Conservation (phyloP, 2,329 filamentous ascomycete genomes). For the Magnaporthiopsis incrustans region DNA sequence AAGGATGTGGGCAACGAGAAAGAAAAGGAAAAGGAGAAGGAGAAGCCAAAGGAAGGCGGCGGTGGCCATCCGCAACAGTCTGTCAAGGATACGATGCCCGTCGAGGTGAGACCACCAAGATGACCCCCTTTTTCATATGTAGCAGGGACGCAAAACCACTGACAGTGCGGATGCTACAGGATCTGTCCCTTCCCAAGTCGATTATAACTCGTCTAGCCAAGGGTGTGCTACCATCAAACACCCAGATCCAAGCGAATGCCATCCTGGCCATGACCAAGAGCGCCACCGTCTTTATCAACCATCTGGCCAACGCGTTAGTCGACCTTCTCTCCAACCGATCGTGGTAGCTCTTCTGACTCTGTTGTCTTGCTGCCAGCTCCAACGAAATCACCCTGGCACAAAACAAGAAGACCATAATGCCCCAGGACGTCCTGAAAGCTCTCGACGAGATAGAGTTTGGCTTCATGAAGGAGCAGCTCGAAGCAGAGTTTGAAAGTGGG, state of each 20-base stretch:
- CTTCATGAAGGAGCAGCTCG: constrained; percentile 60
- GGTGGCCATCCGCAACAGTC: constrained; percentile 7
- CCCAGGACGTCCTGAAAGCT: constrained; percentile 67
- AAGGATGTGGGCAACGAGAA: not conserved
- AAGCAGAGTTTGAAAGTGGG: constrained; percentile 70
- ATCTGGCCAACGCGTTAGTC: constrained; percentile 65
- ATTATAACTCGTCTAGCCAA: constrained; percentile 76
- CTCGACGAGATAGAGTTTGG: constrained; percentile 69
- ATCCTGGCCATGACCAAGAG: constrained; percentile 72
- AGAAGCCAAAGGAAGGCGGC: constrained; percentile 21
- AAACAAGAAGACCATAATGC: constrained; percentile 73
- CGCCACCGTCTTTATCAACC: constrained; percentile 77
- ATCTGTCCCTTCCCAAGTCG: constrained; percentile 70
- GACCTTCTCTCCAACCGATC: not conserved
- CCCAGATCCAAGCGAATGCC: constrained; percentile 76
- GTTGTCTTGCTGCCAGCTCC: constrained; percentile 41
- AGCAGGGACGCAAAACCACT: not conserved
- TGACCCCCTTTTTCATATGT: not conserved
- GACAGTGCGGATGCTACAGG: constrained; percentile 32
- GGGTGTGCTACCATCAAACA: constrained; percentile 70
- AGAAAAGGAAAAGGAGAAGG: constrained; percentile 24
- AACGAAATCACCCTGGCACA: constrained; percentile 60
- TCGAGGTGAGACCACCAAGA: constrained; percentile 38
- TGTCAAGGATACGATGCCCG: constrained; percentile 33
- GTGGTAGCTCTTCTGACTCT: not conserved